Evolutionary conservation across 345 rosid genomes (phyloP).

Genomic region (Citrus medica): DNA sequence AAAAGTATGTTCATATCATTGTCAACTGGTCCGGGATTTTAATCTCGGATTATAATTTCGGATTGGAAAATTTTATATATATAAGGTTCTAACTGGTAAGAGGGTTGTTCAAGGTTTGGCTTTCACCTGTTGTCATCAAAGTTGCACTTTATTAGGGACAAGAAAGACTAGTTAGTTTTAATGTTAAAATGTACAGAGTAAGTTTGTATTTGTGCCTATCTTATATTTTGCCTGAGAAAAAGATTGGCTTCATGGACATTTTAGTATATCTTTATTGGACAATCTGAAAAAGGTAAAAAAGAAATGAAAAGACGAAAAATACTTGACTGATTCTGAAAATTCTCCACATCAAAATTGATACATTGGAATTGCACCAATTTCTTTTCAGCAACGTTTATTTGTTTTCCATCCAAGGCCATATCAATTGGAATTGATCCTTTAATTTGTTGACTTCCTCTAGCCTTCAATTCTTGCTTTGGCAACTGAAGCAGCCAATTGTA

Average conservation of each 20-base stretch:
- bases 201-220: background rate
- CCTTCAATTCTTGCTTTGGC: background rate
- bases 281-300: background rate
- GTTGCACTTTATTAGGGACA: background rate
- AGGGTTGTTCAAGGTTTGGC: background rate
- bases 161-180: background rate
- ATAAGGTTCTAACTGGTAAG: background rate
- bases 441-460: background rate
- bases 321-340: background rate
- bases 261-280: background rate
- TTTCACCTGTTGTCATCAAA: background rate
- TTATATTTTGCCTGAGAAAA: background rate
- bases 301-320: background rate
- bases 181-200: background rate
- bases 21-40: too few relatives aligned
- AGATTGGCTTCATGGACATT: background rate
- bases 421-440: background rate
- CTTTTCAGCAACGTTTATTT: background rate
- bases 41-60: too few relatives aligned
- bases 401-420: background rate
- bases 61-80: too few relatives aligned
- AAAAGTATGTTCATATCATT: too few relatives aligned
- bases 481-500: background rate
- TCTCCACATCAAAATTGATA: background rate
- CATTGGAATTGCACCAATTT: background rate